Conservation (phyloP, 352 stramenopile species). For the Pythium plurisporium region DNA sequence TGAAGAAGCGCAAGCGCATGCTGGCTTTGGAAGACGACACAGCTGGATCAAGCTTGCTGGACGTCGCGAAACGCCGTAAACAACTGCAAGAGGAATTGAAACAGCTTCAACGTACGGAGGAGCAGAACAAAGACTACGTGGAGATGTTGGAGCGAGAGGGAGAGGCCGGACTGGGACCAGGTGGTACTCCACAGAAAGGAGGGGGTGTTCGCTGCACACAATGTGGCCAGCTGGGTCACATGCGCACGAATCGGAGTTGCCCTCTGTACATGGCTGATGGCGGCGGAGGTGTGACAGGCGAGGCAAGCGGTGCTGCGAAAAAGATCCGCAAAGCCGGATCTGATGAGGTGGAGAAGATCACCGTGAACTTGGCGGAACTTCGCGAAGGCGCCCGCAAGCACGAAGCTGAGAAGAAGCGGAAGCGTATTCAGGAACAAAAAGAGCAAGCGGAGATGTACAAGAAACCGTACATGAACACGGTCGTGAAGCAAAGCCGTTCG, state of each 20-base stretch:
- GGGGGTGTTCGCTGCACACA: constrained; percentile 74
- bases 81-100: constrained; percentile 85
- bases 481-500: constrained; percentile 67
- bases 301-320: constrained; percentile 43
- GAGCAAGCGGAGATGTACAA: constrained; percentile 81
- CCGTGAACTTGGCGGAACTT: constrained; percentile 69
- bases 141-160: constrained; percentile 78
- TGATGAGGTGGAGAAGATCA: constrained; percentile 47
- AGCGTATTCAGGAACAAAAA: constrained; percentile 64
- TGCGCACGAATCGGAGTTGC: constrained; percentile 81
- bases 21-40: constrained; percentile 63
- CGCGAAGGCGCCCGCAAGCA: constrained; percentile 72
- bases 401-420: constrained; percentile 76
- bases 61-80: constrained; percentile 78
- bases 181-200: constrained; percentile 40
- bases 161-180: constrained; percentile 29
- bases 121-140: constrained; percentile 78
- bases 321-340: constrained; percentile 41
- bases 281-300: constrained; percentile 5
- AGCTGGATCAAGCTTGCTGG: constrained; percentile 42
- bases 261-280: constrained; percentile 77
- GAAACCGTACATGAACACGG: constrained; percentile 66
- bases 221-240: constrained; percentile 74
- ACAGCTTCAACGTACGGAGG: constrained; percentile 74
- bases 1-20: constrained; percentile 67